Percentiles rank a stretch among this genome's conserved stretches.
Conservation (phyloP, 1,284 basidiomycete genomes). For the Ustilago curta region DNA sequence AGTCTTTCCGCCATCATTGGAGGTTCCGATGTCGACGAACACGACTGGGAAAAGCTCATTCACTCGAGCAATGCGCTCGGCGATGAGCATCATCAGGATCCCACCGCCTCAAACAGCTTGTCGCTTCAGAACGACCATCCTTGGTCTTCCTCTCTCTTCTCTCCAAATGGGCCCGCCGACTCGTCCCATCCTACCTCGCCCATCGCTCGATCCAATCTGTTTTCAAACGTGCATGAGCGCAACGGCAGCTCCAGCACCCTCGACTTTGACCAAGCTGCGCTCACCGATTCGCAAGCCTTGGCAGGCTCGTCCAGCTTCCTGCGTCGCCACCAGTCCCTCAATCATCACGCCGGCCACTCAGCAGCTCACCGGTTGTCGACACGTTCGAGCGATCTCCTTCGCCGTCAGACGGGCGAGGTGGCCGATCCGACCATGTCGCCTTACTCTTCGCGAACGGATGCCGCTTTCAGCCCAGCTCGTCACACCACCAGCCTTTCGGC, state of each 20-base stretch:
- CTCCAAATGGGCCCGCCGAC: conserved; percentile 11
- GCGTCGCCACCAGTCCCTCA: conserved; percentile 61
- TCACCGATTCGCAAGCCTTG: conserved; percentile 27
- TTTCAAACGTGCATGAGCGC: conserved; percentile 15
- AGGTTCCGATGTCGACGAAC: conserved; percentile 53
- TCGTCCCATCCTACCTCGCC: conserved; percentile 39
- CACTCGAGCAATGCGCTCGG: conserved; percentile 43
- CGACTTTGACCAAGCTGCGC: conserved; percentile 32
- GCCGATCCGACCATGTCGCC: conserved; percentile 18
- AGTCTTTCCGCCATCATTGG: conserved; percentile 61
- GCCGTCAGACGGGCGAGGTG: conserved; percentile 10
- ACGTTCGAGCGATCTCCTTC: conserved; percentile 32
- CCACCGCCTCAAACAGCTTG: conserved; percentile 14
- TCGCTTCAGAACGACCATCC: conserved; percentile 24
- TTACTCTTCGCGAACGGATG: conserved; percentile 27
- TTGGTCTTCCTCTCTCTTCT: conserved; percentile 41
- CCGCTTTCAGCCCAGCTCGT: conserved; percentile 34
- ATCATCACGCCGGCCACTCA: conserved; percentile 44
- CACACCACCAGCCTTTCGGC: conserved; percentile 38
- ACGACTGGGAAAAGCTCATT: conserved; percentile 63
- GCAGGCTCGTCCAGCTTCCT: conserved; percentile 29
- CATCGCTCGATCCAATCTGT: conserved; percentile 20
- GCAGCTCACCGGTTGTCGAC: conserved; percentile 35
- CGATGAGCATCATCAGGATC: conserved; percentile 48
- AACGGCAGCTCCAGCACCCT: conserved; percentile 25